Evolutionary conservation across 306 rosid genomes (phyloP), one percentile per base, ranked within the genome.

Genomic region (Quercus engelmannii): DNA sequence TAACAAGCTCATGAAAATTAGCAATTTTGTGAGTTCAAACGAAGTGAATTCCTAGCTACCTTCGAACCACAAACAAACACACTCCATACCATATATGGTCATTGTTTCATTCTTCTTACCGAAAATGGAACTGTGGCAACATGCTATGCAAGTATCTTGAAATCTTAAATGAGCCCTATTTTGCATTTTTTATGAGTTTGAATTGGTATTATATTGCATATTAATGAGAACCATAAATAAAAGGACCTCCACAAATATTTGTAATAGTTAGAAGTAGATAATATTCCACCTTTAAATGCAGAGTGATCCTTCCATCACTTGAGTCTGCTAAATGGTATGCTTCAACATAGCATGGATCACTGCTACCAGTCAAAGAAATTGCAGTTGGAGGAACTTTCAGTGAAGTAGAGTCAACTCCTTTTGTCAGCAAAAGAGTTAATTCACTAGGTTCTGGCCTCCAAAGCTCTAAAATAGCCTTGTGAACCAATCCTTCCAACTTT

Each of bases 371-470:
- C 91, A 93, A 88, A 80, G 98, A 93, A 81, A 86, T 89, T 74
- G 99, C 97, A 82, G 92, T 88, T 63, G 99, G 99, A 86, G 99
- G 98, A 84, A 95, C 92, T 86, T 93, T 95, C 78, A 95, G 98
- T 70, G 90, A 79, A 69, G 98, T 87, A 81, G 98, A 91, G 80
- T 90, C 97, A 81, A 89, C 87, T 83, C 97, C 99, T 86, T 95
- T 83, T 23, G 98, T 90, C 86, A 95, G 90, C 73, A 95, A 88
- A 87, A 91, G 96, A 69, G 96, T 89, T 72, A 95, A 89, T 71
- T 95, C 99, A 61, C 94, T 93, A 73, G 99, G 97, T 67, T 90
- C 97, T 21, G 99, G 99, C 85, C 97, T 88, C 99, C 99, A 95
- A 71, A 95, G 89, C 91, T 95, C 99, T 82, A 95, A 77, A 86